These are phyloP conservation scores for Boechera divaricarpa DNA, from an alignment of 345 rosid species.

Conservation along the genomic window DNA sequence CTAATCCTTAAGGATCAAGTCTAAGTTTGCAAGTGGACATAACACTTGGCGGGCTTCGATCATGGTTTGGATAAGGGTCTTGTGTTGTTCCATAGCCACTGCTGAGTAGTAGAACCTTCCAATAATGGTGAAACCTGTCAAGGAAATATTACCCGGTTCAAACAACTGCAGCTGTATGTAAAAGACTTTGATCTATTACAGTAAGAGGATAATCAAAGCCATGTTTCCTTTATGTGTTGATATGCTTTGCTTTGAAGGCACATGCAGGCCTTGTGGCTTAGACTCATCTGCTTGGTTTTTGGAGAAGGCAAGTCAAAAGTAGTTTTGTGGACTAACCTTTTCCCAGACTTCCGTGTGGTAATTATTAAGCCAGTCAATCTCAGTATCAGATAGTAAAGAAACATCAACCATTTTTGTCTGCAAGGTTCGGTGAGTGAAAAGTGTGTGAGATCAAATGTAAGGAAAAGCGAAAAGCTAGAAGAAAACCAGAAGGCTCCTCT, in stretches of 20 bases:
- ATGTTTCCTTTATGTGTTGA: neutral
- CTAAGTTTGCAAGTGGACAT: slow-evolving; percentile 19
- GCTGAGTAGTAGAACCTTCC: slow-evolving; percentile 68
- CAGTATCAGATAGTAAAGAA: slow-evolving; percentile 63
- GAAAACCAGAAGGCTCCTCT: neutral
- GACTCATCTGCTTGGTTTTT: slow-evolving; percentile 12
- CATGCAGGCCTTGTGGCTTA: slow-evolving; percentile 16
- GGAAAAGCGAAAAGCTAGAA: slow-evolving; percentile 7
- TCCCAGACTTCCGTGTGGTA: slow-evolving; percentile 94
- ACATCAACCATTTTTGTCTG: slow-evolving; percentile 78
- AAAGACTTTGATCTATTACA: neutral
- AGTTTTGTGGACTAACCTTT: slow-evolving; percentile 57
- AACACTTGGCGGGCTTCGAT: slow-evolving; percentile 28
- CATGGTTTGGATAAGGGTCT: slow-evolving; percentile 56
- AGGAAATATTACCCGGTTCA: slow-evolving; percentile 23
- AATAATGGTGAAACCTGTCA: slow-evolving; percentile 85
- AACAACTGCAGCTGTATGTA: slow-evolving; percentile 3
- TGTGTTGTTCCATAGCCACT: slow-evolving; percentile 94
- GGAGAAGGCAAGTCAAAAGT: neutral
- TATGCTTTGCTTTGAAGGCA: slow-evolving; percentile 9
- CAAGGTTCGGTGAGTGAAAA: slow-evolving; percentile 30
- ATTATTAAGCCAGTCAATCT: slow-evolving; percentile 77
- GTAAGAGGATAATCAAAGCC: neutral
- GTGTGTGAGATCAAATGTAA: slow-evolving; percentile 21
- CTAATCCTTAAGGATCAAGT: slow-evolving; percentile 1